Evolutionary conservation across 73 alveolate species (phyloP).

Genomic region (Paramecium tetraurelia): DNA sequence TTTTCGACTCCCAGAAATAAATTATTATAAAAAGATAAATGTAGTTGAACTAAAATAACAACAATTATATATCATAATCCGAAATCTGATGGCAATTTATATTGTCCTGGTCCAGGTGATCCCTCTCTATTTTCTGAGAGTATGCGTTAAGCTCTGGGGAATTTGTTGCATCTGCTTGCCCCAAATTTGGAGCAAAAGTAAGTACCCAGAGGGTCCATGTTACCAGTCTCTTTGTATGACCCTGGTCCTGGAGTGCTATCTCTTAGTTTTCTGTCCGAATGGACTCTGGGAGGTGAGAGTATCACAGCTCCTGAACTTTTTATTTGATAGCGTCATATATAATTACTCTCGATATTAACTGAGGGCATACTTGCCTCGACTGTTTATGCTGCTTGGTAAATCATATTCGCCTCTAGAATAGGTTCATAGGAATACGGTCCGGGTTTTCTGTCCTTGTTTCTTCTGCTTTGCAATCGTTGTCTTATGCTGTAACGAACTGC

Average conservation of each 20-base stretch:
- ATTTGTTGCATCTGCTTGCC: slow-evolving; percentile 6
- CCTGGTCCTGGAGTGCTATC: slow-evolving; percentile 36
- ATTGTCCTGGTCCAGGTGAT: slow-evolving; percentile 65
- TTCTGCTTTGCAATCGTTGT: not conserved
- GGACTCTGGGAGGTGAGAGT: not conserved
- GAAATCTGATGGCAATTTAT: slow-evolving; percentile 56
- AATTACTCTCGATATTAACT: slow-evolving; percentile 6
- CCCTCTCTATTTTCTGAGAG: not conserved
- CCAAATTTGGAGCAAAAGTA: not conserved
- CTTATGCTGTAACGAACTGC: not conserved
- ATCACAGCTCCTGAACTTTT: slow-evolving; percentile 18
- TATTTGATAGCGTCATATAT: not conserved
- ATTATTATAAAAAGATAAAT: not conserved
- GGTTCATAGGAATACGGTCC: slow-evolving; percentile 35
- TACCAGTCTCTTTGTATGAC: not conserved
- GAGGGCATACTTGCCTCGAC: not conserved
- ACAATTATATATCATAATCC: not conserved
- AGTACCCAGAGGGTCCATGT: not conserved
- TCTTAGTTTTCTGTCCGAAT: not conserved
- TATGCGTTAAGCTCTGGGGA: not conserved
- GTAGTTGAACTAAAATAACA: not conserved
- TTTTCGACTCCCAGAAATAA: not conserved
- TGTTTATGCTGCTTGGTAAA: not conserved
- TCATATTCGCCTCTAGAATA: slow-evolving; percentile 20
- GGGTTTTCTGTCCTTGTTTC: not conserved